Base-by-base conservation (phyloP, 2,329 filamentous ascomycete species). In the Scytalidium lignicola region DNA sequence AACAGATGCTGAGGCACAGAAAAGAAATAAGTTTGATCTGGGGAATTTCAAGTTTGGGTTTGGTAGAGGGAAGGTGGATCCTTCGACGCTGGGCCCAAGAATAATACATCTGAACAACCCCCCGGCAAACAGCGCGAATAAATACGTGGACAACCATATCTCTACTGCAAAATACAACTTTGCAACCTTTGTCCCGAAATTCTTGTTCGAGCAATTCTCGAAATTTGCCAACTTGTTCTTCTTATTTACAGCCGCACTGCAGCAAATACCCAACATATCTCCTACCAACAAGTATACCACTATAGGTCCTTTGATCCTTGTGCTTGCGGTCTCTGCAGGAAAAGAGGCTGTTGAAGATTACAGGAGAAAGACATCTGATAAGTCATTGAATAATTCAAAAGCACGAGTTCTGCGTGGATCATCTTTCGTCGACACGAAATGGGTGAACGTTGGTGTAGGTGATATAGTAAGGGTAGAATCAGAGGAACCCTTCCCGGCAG, bases 211-310 rank as follows among this genome's bases (percentile, higher is more conserved):
- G 69, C 93, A 99, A 67, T 99, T 99, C 72, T 96, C 91, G 53
- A 99, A 96, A 75, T 96, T 96, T 70, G 93, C 93, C 74, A 99
- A 99, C 71, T 71, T 99, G 64, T 99, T 99, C 76, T 99, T 99
- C 86, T 80, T 99, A 66, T 97, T 99, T 69, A 99, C 93, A 32
- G 91, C 93, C 15, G 85, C 82, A 39, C 74, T 99, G 42, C 93
- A 99, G 73, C 93, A 99, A 68, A 96, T 99, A 53, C 93, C 93
- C 19, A 85, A 87, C 57, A 85, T 99, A 53, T 96, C 91, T 28
- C 93, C 95, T 7, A 99, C 93, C 9, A 97, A 96, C 71, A 81
- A 78, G 68, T 99, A 91, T 65, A 99, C 93, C 5, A 99, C 95
- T 32, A 96, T 99, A 65, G 92, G 88, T 5, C 93, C 93, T n/a